phyloP scores from a whole-genome alignment of 306 rosid genomes.

The Acmispon strigosus region DNA sequence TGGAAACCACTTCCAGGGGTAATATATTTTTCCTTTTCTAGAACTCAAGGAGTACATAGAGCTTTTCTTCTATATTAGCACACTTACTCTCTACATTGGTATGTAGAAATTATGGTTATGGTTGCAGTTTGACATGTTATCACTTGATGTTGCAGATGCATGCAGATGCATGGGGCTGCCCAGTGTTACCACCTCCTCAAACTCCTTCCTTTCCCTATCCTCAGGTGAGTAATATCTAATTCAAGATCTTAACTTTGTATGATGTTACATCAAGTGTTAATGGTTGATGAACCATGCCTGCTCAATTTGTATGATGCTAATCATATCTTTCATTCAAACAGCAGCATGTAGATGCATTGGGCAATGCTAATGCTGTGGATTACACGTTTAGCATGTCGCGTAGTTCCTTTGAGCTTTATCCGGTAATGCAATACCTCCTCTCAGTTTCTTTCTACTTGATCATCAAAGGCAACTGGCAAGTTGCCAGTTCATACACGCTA shows the following conservation, averaged over 20 bases:
- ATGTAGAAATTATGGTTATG: not conserved
- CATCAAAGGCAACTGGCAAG: not conserved
- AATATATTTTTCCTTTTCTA: conserved; percentile 4
- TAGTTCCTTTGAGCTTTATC: conserved; percentile 42
- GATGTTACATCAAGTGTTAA: not conserved
- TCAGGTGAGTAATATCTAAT: conserved; percentile 43
- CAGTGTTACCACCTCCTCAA: conserved; percentile 60
- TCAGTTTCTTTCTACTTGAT: conserved; percentile 5
- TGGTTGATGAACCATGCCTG: not conserved
- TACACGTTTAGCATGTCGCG: conserved; percentile 30
- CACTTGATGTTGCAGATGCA: conserved; percentile 50
- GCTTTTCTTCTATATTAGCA: conserved; percentile 5
- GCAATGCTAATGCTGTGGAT: conserved; percentile 25
- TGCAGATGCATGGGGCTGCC: conserved; percentile 94
- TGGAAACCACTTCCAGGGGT: conserved; percentile 71
- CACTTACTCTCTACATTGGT: not conserved
- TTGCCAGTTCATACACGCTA: not conserved
- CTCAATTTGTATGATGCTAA: not conserved
- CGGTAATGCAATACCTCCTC: conserved; percentile 48
- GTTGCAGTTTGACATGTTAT: conserved; percentile 11
- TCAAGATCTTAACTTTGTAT: not conserved
- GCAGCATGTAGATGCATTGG: conserved; percentile 42
- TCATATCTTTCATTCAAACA: conserved; percentile 13
- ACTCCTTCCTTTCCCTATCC: conserved; percentile 40
- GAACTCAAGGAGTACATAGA: not conserved